Evolutionary conservation across 768 basidiomycete species (phyloP), one percentile per base, ranked within the genome.

Genomic region (Amanita pallidorosea): DNA sequence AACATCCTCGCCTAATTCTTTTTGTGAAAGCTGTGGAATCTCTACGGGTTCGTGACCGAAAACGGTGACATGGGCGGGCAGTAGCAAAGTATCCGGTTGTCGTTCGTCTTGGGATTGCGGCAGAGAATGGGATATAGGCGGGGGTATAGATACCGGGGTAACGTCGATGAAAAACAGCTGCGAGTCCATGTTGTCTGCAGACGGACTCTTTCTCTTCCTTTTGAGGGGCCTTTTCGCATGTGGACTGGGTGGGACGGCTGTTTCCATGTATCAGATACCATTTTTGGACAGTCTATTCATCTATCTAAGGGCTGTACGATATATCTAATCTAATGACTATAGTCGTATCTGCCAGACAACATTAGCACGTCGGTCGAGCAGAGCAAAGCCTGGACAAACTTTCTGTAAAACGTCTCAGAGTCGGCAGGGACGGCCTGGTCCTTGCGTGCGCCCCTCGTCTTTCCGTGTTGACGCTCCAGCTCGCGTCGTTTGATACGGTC

Each of bases 401-500:
- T 90, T 59, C 70, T 79, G 64, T 91, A 95, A 61, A 95, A 95
- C 1, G 73, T 77, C 64, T 93, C 91, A 7, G 85, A 86, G 59
- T 91, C 84, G 6, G 79, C 74, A 15, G 88, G 82, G 23, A 80
- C 70, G 5, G 62, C 65, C 81, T 57, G 67, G 51, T 77, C 67
- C 57, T 62, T 70, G 45, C 77, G 72, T 36, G 84, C 78, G 29
- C 90, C 88, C 47, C 76, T 67, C 40, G 66, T 65, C 68, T 81
- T 83, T 63, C 74, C 65, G 22, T 81, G 79, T 29, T 70, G 58
- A 49, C 67, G 69, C 67, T 88, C 80, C 29, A 84, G 68, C 59
- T 73, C 68, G 13, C 70, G 72, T 18, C 87, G 75, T 49, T 77
- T 63, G 42, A 82, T 77, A 40, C 88, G 74, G 58, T 99, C 96